A percentile compares a stretch with the other conserved stretches of the same genome.
phyloP scores from a whole-genome alignment of 257 asterid genomes.

The Pogostemon cablin region DNA sequence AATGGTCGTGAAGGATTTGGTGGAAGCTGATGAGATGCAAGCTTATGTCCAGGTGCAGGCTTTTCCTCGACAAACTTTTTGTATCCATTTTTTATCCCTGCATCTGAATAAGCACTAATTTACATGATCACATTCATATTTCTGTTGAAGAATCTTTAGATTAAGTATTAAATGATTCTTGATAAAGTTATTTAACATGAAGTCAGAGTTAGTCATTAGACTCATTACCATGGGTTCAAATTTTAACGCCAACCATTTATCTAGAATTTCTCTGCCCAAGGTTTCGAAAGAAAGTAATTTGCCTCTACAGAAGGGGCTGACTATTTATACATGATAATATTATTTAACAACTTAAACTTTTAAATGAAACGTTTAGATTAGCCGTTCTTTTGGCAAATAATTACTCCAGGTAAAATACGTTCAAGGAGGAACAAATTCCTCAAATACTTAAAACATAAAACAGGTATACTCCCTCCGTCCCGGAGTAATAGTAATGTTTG shows the following conservation, averaged over 20 bases:
- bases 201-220: not conserved
- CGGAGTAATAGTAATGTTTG: too few species aligned
- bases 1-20: slow-evolving; percentile 38
- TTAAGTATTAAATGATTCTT: not conserved
- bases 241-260: not conserved
- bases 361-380: not conserved
- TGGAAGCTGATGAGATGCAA: slow-evolving; percentile 47
- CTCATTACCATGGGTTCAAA: not conserved
- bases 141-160: slow-evolving; percentile 5
- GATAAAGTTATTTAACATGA: not conserved
- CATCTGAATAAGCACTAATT: slow-evolving; percentile 38
- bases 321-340: not conserved
- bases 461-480: too few species aligned
- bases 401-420: slow-evolving; percentile 11
- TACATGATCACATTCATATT: slow-evolving; percentile 1
- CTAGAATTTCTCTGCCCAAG: not conserved
- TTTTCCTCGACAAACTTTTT: slow-evolving; percentile 41
- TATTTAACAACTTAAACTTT: not conserved
- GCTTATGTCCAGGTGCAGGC: slow-evolving; percentile 40
- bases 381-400: slow-evolving; percentile 6
- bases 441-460: not conserved
- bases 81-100: slow-evolving; percentile 46
- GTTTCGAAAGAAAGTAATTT: not conserved
- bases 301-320: not conserved
- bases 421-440: not conserved